Base-by-base conservation (phyloP, 2,329 filamentous ascomycete genomes). In the Aspergillus ustus region DNA sequence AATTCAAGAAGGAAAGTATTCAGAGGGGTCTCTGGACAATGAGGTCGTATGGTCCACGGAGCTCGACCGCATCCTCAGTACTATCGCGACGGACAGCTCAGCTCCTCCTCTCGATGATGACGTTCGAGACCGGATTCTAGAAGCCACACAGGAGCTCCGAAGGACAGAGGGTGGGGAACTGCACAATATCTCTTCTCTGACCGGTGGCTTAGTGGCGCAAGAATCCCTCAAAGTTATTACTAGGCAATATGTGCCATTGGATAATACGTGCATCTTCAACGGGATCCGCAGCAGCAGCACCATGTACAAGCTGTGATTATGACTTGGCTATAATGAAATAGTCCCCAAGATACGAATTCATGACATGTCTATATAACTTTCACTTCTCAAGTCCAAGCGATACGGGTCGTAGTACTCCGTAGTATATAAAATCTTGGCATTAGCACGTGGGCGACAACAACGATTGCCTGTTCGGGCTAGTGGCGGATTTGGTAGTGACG, bases 151-250 rank as follows among this genome's bases (percentile, higher is more conserved):
- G 62, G 91, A 93, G 75, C 83, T 92, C 48, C 86, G 89, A 37
- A 87, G 96, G 62, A 91, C 92, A 40, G 88, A 87, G 52, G 91
- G 92, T 29, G 91, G 88, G 57, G 96, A 99, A 76, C 81, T 99
- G 62, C 95, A 99, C 80, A 98, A 97, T 74, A 91, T 96, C 59
- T 91, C 93, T 34, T 89, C 93, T 28, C 80, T 97, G 59, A 90
- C 89, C 1, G 96, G 95, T 31, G 96, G 95, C 3, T 90, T 99
- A 81, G 90, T 96, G 52, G 92, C 94, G n/a, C 96, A 99, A 78
- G 95, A 99, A 80, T 87, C 94, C 65, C 96, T 99, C 80, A 99
- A 99, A 75, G 84, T 87, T 6, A 65, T 83, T 49, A 89, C 87
- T n/a, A 82, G 84, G 69, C 87, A 89, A 75, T 89, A 89, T 70